Conservation (phyloP, 108 stramenopile species). For the Nitzschia inconspicua region DNA sequence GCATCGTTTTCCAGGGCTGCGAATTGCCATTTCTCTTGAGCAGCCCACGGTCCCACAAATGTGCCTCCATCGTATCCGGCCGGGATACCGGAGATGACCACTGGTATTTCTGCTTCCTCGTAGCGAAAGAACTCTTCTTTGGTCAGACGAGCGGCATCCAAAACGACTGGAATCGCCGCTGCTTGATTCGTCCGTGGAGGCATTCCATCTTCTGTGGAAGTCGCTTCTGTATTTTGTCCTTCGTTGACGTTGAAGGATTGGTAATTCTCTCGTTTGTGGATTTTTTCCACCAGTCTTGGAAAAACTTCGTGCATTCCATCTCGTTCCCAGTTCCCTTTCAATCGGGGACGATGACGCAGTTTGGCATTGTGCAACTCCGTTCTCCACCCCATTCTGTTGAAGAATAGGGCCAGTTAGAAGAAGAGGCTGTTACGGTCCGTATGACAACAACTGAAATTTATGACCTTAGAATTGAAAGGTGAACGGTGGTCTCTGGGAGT, state of each 20-base stretch:
- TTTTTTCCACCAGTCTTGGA: conserved; percentile 41
- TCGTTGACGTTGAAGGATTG: conserved; percentile 16
- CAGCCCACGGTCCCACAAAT: conserved; percentile 54
- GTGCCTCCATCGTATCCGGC: conserved; percentile 47
- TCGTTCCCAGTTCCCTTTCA: conserved; percentile 66
- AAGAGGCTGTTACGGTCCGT: too few relatives aligned
- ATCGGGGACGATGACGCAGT: conserved; percentile 58
- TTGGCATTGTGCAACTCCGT: conserved; percentile 4
- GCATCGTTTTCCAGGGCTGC: conserved; percentile 41
- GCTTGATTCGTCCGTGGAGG: conserved; percentile 1
- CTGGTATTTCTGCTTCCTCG: conserved; percentile 57
- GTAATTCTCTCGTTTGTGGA: conserved; percentile 18
- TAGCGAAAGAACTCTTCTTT: conserved; percentile 59
- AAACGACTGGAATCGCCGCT: conserved; percentile 38
- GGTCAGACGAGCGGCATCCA: conserved; percentile 53
- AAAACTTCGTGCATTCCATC: conserved; percentile 64
- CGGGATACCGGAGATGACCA: conserved; percentile 68
- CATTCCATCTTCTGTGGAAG: neutral
- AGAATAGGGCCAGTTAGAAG: too few relatives aligned
- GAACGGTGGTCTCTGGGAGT: too few relatives aligned
- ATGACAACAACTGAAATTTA: too few relatives aligned
- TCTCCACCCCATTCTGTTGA: conserved; percentile 1
- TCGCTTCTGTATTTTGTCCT: too few relatives aligned
- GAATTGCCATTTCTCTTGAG: conserved; percentile 56
- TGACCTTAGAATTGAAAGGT: too few relatives aligned